Percentiles rank a stretch among this genome's conserved stretches.
These are phyloP conservation scores for Claviceps quebecensis DNA, from an alignment of 2,329 filamentous ascomycete species.

Conservation along the genomic window DNA sequence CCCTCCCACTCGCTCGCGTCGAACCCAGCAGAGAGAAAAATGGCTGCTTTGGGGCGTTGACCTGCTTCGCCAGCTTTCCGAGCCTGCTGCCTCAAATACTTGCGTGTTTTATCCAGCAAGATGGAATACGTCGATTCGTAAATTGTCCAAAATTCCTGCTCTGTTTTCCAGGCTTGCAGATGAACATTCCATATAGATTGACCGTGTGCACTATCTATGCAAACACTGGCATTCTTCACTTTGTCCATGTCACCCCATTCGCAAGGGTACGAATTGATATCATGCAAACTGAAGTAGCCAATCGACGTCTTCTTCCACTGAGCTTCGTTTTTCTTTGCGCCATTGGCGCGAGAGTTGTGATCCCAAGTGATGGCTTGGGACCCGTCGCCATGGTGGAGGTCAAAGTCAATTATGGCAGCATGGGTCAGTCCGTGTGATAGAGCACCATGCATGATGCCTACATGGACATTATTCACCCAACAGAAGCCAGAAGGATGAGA, in stretches of 20 bases:
- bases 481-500: conserved; percentile 89
- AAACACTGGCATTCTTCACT: conserved; percentile 83
- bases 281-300: conserved; percentile 92
- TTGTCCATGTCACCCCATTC: conserved; percentile 89
- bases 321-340: conserved; percentile 54
- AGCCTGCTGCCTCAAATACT: conserved; percentile 62
- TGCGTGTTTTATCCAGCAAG: conserved; percentile 67
- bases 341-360: conserved; percentile 58
- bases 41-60: conserved; percentile 61
- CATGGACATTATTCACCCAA: conserved; percentile 97
- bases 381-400: conserved; percentile 87
- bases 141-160: conserved; percentile 75
- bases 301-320: conserved; percentile 74
- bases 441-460: conserved; percentile 84
- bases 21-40: conserved; percentile 92
- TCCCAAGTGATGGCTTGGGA: conserved; percentile 90
- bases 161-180: conserved; percentile 70
- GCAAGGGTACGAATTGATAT: conserved; percentile 97
- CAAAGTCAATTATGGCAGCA: conserved; percentile 85
- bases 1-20: conserved; percentile 95
- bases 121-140: conserved; percentile 69
- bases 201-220: conserved; percentile 85
- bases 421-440: conserved; percentile 78
- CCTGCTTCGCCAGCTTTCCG: conserved; percentile 45
- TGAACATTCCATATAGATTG: conserved; percentile 97